Evolutionary conservation across 768 basidiomycete species (phyloP).

Genomic region (Boletus fagicola): DNA sequence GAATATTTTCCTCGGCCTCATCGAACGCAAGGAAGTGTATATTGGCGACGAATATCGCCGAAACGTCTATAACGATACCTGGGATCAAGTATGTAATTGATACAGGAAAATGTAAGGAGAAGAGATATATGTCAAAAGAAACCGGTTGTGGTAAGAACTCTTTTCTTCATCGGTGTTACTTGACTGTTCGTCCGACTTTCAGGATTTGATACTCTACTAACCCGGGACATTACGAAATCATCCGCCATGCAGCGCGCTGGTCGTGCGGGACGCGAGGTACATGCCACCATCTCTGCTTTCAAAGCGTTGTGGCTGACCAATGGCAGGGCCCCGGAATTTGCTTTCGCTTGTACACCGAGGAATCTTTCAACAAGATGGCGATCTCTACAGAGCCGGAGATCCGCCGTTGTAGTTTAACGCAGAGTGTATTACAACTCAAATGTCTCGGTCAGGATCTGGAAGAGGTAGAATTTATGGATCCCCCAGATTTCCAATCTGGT

Average conservation of each 20-base stretch:
- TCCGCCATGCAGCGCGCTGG: conserved; percentile 94
- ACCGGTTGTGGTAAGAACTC: conserved; percentile 59
- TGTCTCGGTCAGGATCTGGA: conserved; percentile 80
- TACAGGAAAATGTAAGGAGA: conserved; percentile 95
- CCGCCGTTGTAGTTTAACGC: conserved; percentile 78
- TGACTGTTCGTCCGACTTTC: conserved; percentile 1
- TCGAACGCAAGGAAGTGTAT: conserved; percentile 83
- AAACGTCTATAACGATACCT: conserved; percentile 96
- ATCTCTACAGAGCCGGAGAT: conserved; percentile 84
- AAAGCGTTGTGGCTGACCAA: background rate
- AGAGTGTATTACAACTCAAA: conserved; percentile 82
- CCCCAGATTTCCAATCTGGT: conserved; percentile 75
- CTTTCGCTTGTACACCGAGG: conserved; percentile 90
- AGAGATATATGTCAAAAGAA: conserved; percentile 70
- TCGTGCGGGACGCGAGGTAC: conserved; percentile 91
- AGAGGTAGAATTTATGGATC: conserved; percentile 85
- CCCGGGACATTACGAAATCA: conserved; percentile 81
- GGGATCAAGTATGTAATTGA: conserved; percentile 96
- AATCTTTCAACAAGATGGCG: conserved; percentile 65
- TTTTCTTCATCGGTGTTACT: background rate
- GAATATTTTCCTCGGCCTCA: conserved; percentile 70
- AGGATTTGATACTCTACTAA: conserved; percentile 89
- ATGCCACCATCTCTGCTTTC: background rate
- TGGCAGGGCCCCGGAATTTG: conserved; percentile 75
- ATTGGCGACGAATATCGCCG: conserved; percentile 95